Evolutionary conservation across 2,329 filamentous ascomycete species (phyloP).

Genomic region (Trichophyton rubrum): DNA sequence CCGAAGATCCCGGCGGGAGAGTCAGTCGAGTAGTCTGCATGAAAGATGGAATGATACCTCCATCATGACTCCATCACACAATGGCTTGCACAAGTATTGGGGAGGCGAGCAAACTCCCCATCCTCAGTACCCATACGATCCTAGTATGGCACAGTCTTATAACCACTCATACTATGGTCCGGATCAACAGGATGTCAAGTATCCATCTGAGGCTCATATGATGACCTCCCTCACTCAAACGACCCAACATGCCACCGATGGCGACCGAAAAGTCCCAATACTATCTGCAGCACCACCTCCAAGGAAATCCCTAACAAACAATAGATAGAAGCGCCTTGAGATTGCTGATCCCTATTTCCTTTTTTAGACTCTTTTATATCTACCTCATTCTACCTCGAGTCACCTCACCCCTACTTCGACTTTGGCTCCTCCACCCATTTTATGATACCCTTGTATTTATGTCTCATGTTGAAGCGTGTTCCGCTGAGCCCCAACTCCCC

Average conservation of each 20-base stretch:
- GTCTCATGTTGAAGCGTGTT: background rate
- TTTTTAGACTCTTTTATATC: background rate
- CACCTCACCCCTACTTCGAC: background rate
- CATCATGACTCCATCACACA: conserved; percentile 18
- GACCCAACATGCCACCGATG: conserved; percentile 5
- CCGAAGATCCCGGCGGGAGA: conserved; percentile 21
- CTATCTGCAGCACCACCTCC: conserved; percentile 10
- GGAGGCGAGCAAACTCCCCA: conserved; percentile 9
- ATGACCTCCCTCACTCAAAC: conserved; percentile 7
- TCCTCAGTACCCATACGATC: background rate
- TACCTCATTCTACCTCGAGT: background rate
- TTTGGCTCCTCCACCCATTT: background rate
- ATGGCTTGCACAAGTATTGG: conserved; percentile 18
- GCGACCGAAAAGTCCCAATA: conserved; percentile 11
- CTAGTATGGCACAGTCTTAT: conserved; percentile 1
- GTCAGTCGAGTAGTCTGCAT: conserved; percentile 21
- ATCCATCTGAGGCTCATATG: conserved; percentile 11
- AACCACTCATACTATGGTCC: background rate
- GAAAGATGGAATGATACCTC: conserved; percentile 26
- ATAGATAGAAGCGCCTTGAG: background rate
- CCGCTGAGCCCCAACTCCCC: background rate
- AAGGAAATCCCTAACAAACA: conserved; percentile 8
- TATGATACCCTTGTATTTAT: conserved; percentile 1
- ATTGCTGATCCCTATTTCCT: background rate
- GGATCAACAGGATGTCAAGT: conserved; percentile 12